Evolutionary conservation across 805 yeast genomes (phyloP), one percentile per base, ranked within the genome.

Genomic region (Metschnikowia orientalis): DNA sequence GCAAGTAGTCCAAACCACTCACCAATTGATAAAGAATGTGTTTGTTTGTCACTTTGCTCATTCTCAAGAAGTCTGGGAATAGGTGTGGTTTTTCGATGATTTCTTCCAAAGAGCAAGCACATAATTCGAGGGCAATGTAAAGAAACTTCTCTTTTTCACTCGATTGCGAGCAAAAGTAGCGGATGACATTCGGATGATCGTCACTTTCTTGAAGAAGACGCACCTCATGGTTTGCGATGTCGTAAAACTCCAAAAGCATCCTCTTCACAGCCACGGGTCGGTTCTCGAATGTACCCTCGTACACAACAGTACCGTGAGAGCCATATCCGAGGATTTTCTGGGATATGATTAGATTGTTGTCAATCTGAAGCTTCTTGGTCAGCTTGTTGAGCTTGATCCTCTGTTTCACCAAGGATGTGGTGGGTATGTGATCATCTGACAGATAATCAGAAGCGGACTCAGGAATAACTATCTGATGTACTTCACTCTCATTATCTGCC

Each of bases 191-290:
- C 2, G 96, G 92, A 58, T 90, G 97, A 54, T 88, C 95, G 49
- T 92, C 98, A 61, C 95, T 85, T 54, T 90, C 97, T 38, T 90
- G 95, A 20, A 90, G 61, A 9, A 90, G 58, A 16, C 80, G 73
- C 8, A 92, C 94, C 51, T 90, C 98, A 47, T 86, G 95, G 6
- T 87, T 80, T 2, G 97, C 97, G 37, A 90, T 77, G 50, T 92
- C 97, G 57, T 84, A 90, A 51, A 89, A 92, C 53, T 89, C 96
- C 22, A 89, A 69, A 33, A 92, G 64, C 95, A 92, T 85, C 48
- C 97, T 65, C 56, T 92, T 92, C 5, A 92, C 94, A 0, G 98
- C 98, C 5, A 92, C 98, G 1, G 95, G 95, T 36, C 98, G 71
- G 45, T 78, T 81, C 52, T 90, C 96, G 61, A 89, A 92, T 4